Conservation (phyloP, 441 rosid genomes). For the Gossypium gossypioides region DNA sequence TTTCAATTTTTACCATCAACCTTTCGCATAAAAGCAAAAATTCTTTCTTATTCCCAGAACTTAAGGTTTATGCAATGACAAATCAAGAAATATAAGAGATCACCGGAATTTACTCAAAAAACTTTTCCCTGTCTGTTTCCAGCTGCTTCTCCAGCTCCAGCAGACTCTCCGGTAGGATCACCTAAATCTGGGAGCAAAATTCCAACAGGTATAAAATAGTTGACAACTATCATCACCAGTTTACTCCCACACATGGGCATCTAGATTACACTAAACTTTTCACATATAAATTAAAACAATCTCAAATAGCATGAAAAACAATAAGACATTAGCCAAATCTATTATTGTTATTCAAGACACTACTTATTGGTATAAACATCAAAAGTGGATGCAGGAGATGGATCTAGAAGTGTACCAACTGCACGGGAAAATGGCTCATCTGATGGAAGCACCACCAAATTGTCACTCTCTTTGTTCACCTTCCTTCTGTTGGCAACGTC, state of each 20-base stretch:
- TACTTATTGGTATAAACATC: neutral
- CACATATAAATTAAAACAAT: neutral
- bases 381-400: constrained; percentile 32
- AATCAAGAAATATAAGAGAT: neutral
- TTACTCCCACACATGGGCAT: neutral
- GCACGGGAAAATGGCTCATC: constrained; percentile 45
- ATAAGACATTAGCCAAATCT: neutral
- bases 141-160: constrained; percentile 63
- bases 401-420: constrained; percentile 60
- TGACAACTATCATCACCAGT: neutral
- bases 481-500: constrained; percentile 47
- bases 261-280: neutral
- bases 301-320: neutral
- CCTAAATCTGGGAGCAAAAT: constrained; percentile 38
- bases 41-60: neutral
- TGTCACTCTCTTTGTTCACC: constrained; percentile 41
- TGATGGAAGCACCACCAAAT: constrained; percentile 46
- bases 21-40: neutral
- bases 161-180: constrained; percentile 56
- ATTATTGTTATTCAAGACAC: neutral
- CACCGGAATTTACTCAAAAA: neutral
- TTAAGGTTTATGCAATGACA: neutral
- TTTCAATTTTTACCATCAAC: neutral
- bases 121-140: constrained; percentile 8
- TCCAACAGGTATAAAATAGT: constrained; percentile 38